A percentile compares a stretch with the other conserved stretches of the same genome.
Evolutionary conservation across 306 rosid species (phyloP).

Genomic region (Cicer judaicum): DNA sequence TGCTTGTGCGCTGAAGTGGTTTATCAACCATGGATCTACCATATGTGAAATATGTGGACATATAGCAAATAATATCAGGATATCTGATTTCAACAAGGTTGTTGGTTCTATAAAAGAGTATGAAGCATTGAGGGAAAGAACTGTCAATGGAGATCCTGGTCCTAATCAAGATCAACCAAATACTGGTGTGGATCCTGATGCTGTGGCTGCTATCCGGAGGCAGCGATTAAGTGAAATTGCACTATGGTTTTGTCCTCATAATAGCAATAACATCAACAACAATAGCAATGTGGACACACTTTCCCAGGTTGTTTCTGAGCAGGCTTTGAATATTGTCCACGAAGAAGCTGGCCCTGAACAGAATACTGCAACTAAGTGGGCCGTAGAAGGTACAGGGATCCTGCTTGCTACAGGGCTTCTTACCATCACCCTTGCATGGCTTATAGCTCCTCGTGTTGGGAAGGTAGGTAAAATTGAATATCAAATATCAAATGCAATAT

Average conservation of each 20-base stretch:
- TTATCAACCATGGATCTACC: slow-evolving; percentile 91
- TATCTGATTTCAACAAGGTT: slow-evolving; percentile 75
- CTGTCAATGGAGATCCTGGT: slow-evolving; percentile 73
- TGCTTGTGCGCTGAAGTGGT: slow-evolving; percentile 97
- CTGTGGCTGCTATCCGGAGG: slow-evolving; percentile 92
- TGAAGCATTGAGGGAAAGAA: slow-evolving; percentile 87
- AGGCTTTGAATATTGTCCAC: slow-evolving; percentile 54
- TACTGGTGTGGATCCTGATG: slow-evolving; percentile 85
- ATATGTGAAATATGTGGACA: slow-evolving; percentile 91
- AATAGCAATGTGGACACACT: slow-evolving; percentile 55
- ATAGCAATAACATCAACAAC: slow-evolving; percentile 45
- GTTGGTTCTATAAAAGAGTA: slow-evolving; percentile 78
- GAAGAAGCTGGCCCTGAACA: slow-evolving; percentile 67
- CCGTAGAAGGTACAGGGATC: slow-evolving; percentile 88
- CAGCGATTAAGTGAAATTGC: slow-evolving; percentile 90
- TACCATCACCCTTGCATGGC: slow-evolving; percentile 92
- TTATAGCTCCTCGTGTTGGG: slow-evolving; percentile 95
- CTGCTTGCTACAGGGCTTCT: slow-evolving; percentile 96
- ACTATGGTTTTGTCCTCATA: slow-evolving; percentile 87
- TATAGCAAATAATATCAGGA: slow-evolving; percentile 73
- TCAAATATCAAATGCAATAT: slow-evolving; percentile 7
- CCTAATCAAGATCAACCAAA: slow-evolving; percentile 52
- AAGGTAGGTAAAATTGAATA: slow-evolving; percentile 63
- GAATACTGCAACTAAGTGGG: slow-evolving; percentile 88
- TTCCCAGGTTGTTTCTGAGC: slow-evolving; percentile 72